phyloP scores from a whole-genome alignment of 2,329 filamentous ascomycete genomes.

The Monosporascus sp. region DNA sequence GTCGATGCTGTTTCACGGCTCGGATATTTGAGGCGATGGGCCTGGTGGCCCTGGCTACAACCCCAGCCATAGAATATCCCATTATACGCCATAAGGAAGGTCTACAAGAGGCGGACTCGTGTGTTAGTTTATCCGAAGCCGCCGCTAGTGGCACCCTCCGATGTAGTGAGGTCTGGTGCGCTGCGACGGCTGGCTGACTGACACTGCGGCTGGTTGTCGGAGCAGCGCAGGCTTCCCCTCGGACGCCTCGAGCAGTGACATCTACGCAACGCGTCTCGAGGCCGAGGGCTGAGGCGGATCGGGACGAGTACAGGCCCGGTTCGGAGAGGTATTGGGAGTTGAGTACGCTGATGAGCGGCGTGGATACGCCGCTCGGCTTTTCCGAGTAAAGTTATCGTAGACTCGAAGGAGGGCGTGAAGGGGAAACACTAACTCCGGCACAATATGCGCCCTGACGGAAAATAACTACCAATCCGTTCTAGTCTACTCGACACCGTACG shows the following conservation, averaged over 20 bases:
- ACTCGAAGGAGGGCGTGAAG: background rate
- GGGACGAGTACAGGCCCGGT: constrained; percentile 13
- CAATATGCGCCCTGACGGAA: constrained; percentile 16
- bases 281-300: constrained; percentile 17
- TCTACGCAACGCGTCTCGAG: constrained; percentile 21
- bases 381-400: constrained; percentile 16
- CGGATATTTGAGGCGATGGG: no score
- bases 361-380: constrained; percentile 19
- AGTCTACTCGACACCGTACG: constrained; percentile 16
- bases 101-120: no score
- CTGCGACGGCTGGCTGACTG: no score
- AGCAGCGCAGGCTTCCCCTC: constrained; percentile 15
- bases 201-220: background rate
- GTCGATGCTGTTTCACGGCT: no score
- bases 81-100: no score
- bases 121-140: no score
- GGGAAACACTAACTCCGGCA: background rate
- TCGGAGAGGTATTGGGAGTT: constrained; percentile 23
- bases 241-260: constrained; percentile 18
- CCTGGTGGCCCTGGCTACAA: no score
- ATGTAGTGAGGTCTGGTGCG: no score
- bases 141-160: no score
- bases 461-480: constrained; percentile 13
- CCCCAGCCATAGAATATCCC: no score
- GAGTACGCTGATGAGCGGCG: constrained; percentile 23